These are phyloP conservation scores for Neofusicoccum sp. DNA, from an alignment of 2,329 filamentous ascomycete species.

Conservation along the genomic window DNA sequence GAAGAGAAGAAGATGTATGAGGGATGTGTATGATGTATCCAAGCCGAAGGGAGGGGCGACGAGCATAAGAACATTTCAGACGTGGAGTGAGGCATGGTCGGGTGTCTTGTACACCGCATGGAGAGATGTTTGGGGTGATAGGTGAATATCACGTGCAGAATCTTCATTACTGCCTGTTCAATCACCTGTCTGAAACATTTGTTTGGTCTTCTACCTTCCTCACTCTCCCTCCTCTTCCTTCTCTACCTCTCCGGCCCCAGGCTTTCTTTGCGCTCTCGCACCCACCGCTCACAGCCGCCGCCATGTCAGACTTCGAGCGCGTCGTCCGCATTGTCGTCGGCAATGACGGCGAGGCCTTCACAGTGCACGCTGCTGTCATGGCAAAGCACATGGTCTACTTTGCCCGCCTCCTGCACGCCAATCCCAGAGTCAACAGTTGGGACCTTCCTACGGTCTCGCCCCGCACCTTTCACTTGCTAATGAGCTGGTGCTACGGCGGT, in stretches of 20 bases:
- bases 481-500: not conserved
- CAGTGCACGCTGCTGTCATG: not conserved
- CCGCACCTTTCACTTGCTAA: not conserved
- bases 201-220: too few species aligned
- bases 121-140: too few species aligned
- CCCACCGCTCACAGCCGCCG: not conserved
- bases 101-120: too few species aligned
- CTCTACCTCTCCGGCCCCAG: not conserved
- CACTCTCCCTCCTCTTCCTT: not conserved
- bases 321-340: conserved; percentile 1
- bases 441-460: not conserved
- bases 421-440: not conserved
- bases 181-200: not conserved
- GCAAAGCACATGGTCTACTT: not conserved
- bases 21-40: too few species aligned
- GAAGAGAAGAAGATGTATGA: too few species aligned
- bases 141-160: too few species aligned
- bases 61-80: too few species aligned
- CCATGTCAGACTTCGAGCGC: not conserved
- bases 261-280: not conserved
- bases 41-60: too few species aligned
- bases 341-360: not conserved
- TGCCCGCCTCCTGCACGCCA: not conserved
- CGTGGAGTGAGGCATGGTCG: too few species aligned
- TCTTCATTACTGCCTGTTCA: too few species aligned